These are phyloP conservation scores for Oryza glaberrima DNA, from an alignment of 176 grass and related monocot genomes.

Conservation along the genomic window DNA sequence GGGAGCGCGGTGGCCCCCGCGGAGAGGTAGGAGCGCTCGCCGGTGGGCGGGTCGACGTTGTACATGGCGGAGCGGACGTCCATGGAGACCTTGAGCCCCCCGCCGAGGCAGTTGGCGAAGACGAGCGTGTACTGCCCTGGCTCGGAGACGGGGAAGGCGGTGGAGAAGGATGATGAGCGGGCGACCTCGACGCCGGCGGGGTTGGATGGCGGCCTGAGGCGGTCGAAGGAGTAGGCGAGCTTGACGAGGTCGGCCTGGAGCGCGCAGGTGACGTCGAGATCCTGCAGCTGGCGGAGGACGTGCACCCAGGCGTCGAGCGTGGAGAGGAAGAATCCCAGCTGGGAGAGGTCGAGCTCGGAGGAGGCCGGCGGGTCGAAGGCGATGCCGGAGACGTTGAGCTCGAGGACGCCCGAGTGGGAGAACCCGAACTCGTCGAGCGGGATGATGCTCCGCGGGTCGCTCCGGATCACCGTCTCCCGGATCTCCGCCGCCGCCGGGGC, in stretches of 20 bases:
- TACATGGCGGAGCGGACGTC: conserved; percentile 88
- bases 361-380: conserved; percentile 57
- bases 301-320: conserved; percentile 92
- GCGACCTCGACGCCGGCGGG: conserved; percentile 65
- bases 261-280: conserved; percentile 88
- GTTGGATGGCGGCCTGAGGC: conserved; percentile 67
- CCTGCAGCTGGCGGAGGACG: conserved; percentile 82
- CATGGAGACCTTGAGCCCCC: conserved; percentile 71
- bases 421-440: conserved; percentile 97
- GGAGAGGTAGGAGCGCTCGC: conserved; percentile 80
- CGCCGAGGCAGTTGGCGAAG: conserved; percentile 89
- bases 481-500: conserved; percentile 62
- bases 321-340: conserved; percentile 96
- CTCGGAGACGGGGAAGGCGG: conserved; percentile 43
- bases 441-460: conserved; percentile 82
- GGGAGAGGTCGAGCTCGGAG: conserved; percentile 67
- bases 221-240: conserved; percentile 82
- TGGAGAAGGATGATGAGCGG: conserved; percentile 75
- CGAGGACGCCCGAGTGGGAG: conserved; percentile 70
- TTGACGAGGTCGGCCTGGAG: conserved; percentile 85
- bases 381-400: conserved; percentile 88
- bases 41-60: conserved; percentile 63
- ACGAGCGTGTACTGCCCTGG: conserved; percentile 93
- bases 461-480: conserved; percentile 63
- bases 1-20: conserved; percentile 72